phyloP scores from a whole-genome alignment of 345 rosid genomes.

The Cardamine resedifolia region DNA sequence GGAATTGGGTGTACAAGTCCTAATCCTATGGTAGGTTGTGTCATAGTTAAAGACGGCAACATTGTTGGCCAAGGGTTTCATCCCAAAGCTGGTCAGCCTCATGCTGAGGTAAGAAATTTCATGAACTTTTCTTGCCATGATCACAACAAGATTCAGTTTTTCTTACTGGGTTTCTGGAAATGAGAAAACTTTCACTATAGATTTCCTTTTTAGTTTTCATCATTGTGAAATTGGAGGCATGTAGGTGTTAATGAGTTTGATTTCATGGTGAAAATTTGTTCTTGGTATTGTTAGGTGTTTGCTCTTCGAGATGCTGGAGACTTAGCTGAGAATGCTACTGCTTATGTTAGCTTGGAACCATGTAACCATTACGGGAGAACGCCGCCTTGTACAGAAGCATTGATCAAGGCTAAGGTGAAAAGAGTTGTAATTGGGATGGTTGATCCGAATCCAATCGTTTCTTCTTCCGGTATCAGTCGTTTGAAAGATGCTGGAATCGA shows the following conservation, averaged over 20 bases:
- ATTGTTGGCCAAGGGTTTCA: conserved; percentile 95
- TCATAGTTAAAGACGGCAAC: conserved; percentile 77
- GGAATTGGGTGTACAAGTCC: conserved; percentile 86
- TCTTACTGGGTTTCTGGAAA: conserved; percentile 25
- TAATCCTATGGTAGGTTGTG: conserved; percentile 95
- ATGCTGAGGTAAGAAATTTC: conserved; percentile 71
- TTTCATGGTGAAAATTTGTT: conserved; percentile 3
- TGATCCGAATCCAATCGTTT: conserved; percentile 90
- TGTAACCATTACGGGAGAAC: conserved; percentile 92
- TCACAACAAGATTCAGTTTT: not conserved
- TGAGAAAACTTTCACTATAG: conserved; percentile 14
- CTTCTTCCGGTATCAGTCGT: conserved; percentile 64
- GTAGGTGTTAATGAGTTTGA: conserved; percentile 8
- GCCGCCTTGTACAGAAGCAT: conserved; percentile 88
- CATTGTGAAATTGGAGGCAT: conserved; percentile 43
- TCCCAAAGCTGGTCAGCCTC: conserved; percentile 97
- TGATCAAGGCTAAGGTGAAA: conserved; percentile 79
- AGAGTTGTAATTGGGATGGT: conserved; percentile 81
- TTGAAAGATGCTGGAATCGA: conserved; percentile 67
- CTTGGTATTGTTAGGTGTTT: conserved; percentile 56
- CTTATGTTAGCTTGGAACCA: conserved; percentile 92
- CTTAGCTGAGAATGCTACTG: conserved; percentile 74
- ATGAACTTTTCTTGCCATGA: not conserved
- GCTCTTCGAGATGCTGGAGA: conserved; percentile 82
- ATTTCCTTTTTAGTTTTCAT: not conserved